These are phyloP conservation scores for Boletus rex-veris DNA, from an alignment of 768 basidiomycete species.

Conservation along the genomic window DNA sequence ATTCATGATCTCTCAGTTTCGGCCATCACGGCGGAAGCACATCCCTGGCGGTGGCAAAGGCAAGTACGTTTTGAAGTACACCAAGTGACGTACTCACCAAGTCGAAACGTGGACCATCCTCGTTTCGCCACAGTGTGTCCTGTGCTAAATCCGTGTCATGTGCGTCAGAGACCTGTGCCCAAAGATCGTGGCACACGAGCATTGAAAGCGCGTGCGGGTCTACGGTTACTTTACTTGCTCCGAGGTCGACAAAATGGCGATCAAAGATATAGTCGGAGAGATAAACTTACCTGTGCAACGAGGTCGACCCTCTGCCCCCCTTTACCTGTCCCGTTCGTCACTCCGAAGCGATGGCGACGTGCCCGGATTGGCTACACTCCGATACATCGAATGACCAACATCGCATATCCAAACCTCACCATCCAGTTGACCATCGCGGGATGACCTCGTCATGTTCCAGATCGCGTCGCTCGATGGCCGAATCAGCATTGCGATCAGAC, in stretches of 20 bases:
- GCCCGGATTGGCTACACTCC: background rate
- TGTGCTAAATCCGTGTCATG: background rate
- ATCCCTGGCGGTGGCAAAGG: background rate
- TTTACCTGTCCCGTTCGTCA: too few species aligned
- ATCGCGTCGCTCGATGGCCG: conserved; percentile 3
- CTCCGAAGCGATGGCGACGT: background rate
- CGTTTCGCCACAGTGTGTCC: background rate
- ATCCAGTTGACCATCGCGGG: background rate
- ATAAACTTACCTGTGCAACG: conserved; percentile 1
- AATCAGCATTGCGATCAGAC: conserved; percentile 3
- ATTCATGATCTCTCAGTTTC: background rate
- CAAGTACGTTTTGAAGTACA: conserved; percentile 1
- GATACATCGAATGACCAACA: background rate
- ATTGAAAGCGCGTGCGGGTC: background rate
- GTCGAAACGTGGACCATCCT: background rate
- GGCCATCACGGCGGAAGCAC: conserved; percentile 2
- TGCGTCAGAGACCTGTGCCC: background rate
- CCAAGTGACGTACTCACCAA: background rate
- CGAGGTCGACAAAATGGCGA: background rate
- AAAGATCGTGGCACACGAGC: background rate
- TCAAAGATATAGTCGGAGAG: conserved; percentile 2
- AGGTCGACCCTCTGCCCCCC: background rate
- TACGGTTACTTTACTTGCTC: conserved; percentile 1
- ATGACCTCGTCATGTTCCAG: background rate
- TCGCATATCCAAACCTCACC: background rate